Conservation (phyloP, 257 asterid genomes). For the Salvia hispanica region DNA sequence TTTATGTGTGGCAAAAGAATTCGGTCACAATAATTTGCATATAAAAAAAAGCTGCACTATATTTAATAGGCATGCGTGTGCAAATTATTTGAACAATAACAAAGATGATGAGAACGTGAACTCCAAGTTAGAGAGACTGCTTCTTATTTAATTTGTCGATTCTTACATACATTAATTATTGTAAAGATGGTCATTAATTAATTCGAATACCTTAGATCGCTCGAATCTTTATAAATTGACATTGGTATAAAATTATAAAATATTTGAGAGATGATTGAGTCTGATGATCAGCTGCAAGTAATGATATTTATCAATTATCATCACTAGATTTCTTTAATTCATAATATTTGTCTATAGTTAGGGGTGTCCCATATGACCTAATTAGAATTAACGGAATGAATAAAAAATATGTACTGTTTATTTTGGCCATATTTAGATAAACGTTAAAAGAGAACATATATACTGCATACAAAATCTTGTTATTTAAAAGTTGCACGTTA, state of each 20-base stretch:
- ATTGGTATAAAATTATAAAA: background rate
- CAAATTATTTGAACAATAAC: too few relatives aligned
- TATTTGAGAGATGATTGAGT: constrained; percentile 13
- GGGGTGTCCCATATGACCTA: background rate
- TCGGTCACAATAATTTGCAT: too few relatives aligned
- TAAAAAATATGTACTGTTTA: background rate
- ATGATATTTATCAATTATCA: background rate
- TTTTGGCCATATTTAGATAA: constrained; percentile 23
- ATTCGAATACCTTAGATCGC: background rate
- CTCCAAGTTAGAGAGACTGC: too few relatives aligned
- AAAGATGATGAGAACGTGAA: too few relatives aligned
- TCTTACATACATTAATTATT: too few relatives aligned
- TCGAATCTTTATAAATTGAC: constrained; percentile 2
- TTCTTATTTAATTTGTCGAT: too few relatives aligned
- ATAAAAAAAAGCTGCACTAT: too few relatives aligned
- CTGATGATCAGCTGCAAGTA: background rate
- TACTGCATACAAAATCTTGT: background rate
- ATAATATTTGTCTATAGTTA: background rate
- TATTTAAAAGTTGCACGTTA: constrained; percentile 18
- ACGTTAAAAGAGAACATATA: background rate
- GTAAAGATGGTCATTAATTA: background rate
- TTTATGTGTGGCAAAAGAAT: too few relatives aligned
- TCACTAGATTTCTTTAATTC: background rate
- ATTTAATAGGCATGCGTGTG: too few relatives aligned
- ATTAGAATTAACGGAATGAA: constrained; percentile 17